These are phyloP conservation scores for Aspergillus viridinutans DNA, from an alignment of 2,329 filamentous ascomycete species.

Conservation along the genomic window DNA sequence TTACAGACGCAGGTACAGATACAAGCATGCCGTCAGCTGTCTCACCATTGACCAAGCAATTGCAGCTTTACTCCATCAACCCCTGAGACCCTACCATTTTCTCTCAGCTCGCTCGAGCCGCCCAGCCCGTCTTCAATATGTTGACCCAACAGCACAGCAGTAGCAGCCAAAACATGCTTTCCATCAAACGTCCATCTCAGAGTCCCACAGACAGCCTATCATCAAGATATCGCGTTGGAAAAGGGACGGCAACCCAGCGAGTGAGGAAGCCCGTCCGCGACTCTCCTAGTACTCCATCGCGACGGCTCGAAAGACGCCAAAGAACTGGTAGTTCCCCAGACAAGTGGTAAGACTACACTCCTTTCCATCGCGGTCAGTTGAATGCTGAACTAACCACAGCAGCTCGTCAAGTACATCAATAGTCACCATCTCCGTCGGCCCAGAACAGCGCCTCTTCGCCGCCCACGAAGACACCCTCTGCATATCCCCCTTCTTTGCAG, in stretches of 20 bases:
- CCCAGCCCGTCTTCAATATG: slow-evolving; percentile 1
- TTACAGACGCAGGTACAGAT: neutral
- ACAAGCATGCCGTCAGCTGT: neutral
- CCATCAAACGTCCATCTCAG: slow-evolving; percentile 21
- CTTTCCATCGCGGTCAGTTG: neutral
- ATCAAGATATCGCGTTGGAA: slow-evolving; percentile 40
- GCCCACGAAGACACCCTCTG: slow-evolving; percentile 83
- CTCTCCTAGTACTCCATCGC: slow-evolving; percentile 15
- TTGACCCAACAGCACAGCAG: neutral
- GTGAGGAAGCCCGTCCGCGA: slow-evolving; percentile 33
- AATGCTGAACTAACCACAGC: neutral
- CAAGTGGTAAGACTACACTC: slow-evolving; percentile 28
- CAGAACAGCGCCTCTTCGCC: slow-evolving; percentile 80
- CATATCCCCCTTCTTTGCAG: slow-evolving; percentile 73
- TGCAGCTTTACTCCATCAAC: neutral
- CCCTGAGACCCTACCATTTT: neutral
- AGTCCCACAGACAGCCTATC: slow-evolving; percentile 33
- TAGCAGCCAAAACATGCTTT: slow-evolving; percentile 13
- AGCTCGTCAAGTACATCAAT: slow-evolving; percentile 64
- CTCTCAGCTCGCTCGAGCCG: neutral
- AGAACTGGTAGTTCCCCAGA: slow-evolving; percentile 31
- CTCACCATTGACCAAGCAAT: neutral
- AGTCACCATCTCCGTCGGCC: slow-evolving; percentile 76
- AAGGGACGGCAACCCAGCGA: slow-evolving; percentile 33
- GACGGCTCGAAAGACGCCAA: slow-evolving; percentile 25